A percentile compares a stretch with the other conserved stretches of the same genome.
Conservation (phyloP, 441 rosid species). For the Syzygium malaccense region DNA sequence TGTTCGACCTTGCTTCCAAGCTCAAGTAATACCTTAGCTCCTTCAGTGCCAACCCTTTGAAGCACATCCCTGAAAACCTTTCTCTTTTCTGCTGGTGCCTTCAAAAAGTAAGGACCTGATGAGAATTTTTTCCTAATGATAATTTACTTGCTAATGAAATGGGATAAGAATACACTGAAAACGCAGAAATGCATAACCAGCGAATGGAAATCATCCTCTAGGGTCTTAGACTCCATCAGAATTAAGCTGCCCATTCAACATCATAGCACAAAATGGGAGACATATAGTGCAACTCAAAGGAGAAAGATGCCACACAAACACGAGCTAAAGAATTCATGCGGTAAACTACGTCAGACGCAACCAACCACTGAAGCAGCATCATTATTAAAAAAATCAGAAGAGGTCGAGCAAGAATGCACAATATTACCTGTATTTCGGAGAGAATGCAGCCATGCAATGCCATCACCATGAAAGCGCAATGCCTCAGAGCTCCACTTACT, state of each 20-base stretch:
- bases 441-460: conserved; percentile 76
- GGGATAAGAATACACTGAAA: neutral
- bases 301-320: neutral
- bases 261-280: neutral
- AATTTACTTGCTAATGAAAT: neutral
- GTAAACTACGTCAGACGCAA: neutral
- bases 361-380: neutral
- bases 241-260: neutral
- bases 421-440: conserved; percentile 60
- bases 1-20: conserved; percentile 68
- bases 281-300: neutral
- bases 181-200: neutral
- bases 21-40: conserved; percentile 59
- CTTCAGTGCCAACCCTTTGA: conserved; percentile 72
- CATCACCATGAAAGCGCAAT: conserved; percentile 83
- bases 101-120: neutral
- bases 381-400: neutral
- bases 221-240: neutral
- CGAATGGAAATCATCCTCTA: neutral
- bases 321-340: neutral
- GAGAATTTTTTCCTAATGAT: neutral
- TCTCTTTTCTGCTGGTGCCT: conserved; percentile 89
- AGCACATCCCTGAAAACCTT: conserved; percentile 53
- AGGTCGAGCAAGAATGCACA: neutral
- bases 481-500: conserved; percentile 63